These are phyloP conservation scores for Vararia minispora DNA, from an alignment of 768 basidiomycete genomes.

Conservation along the genomic window DNA sequence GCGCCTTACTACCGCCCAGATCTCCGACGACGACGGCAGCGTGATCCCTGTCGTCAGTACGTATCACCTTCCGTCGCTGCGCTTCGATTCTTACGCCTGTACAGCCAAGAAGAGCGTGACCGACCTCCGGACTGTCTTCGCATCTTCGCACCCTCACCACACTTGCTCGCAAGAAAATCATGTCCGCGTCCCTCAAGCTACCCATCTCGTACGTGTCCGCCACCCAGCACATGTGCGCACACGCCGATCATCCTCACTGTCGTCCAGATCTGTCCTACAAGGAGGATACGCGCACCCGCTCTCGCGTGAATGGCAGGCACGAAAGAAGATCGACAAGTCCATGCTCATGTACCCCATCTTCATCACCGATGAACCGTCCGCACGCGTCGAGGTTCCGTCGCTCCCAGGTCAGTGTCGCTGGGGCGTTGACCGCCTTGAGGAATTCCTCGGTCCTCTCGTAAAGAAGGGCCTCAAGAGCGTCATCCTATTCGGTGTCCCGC, in stretches of 20 bases:
- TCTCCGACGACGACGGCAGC: too few species aligned
- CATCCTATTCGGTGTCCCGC: slow-evolving; percentile 89
- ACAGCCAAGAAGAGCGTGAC: too few species aligned
- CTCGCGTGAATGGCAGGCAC: slow-evolving; percentile 79
- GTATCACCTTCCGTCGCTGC: too few species aligned
- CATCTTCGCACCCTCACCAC: background rate
- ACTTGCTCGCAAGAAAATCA: background rate
- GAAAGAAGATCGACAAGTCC: slow-evolving; percentile 67
- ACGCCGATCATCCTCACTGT: background rate
- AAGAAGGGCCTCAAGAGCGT: slow-evolving; percentile 85
- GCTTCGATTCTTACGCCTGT: too few species aligned
- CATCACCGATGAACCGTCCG: slow-evolving; percentile 89
- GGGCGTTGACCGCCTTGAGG: slow-evolving; percentile 91
- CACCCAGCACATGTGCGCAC: too few species aligned
- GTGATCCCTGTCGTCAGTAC: too few species aligned
- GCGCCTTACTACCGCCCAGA: too few species aligned
- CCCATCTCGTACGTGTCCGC: slow-evolving; percentile 11
- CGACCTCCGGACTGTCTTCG: too few species aligned
- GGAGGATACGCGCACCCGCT: slow-evolving; percentile 93
- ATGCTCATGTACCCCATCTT: slow-evolving; percentile 99
- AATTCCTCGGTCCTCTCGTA: slow-evolving; percentile 78
- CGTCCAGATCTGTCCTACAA: slow-evolving; percentile 62
- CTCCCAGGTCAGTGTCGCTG: slow-evolving; percentile 86
- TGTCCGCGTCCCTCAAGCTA: slow-evolving; percentile 6
- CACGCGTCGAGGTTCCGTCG: slow-evolving; percentile 61